Base-by-base conservation (phyloP, 2,329 filamentous ascomycete genomes). In the Colletotrichum gigasporum region DNA sequence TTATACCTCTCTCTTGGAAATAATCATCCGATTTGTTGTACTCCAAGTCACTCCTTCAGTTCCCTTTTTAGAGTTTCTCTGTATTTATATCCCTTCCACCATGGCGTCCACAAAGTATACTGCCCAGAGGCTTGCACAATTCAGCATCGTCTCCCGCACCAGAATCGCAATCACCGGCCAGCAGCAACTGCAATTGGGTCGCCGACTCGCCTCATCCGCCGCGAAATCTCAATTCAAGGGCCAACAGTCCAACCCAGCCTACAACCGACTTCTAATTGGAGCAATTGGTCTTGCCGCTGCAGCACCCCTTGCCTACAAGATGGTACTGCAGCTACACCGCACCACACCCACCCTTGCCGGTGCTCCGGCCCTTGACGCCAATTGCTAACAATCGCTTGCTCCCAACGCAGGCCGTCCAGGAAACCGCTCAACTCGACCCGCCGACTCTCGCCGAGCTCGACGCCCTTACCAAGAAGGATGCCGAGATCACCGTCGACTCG, bases 381-480 rank as follows among this genome's bases (percentile, higher is more conserved):
- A 54, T 28, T 58, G 57, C 61, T 72, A 39, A 54, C 35, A 20
- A 35, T 35, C 14, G 41, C 20, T 24, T 39, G 24, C 48, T 28
- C 37, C 18, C 45, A 53, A 34, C 45, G 8, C 71, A 87, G 83
- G 74, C 80, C 56, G 70, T 75, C 64, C 74, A 78, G 52, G 77
- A 82, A 60, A 75, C 79, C 54, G 70, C 79, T 60, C 76, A 80
- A 57, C 80, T 87, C 72, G 91, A 94, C 71, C 73, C 80, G 47
- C 85, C 91, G 28, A 87, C 91, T 39, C 92, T 97, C 69, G 94
- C 93, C 71, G 92, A 97, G 74, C 89, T 92, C 71, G 96, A 98
- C 77, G 89, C 87, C 68, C 85, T 93, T 67, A 86, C 88, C 70
- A 97, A 96, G 79, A 90, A 91, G 67, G 91, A 96, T 76, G 86